Evolutionary conservation across 2,329 filamentous ascomycete species (phyloP), one percentile per base, ranked within the genome.

Genomic region (Fusarium sulawesiense): DNA sequence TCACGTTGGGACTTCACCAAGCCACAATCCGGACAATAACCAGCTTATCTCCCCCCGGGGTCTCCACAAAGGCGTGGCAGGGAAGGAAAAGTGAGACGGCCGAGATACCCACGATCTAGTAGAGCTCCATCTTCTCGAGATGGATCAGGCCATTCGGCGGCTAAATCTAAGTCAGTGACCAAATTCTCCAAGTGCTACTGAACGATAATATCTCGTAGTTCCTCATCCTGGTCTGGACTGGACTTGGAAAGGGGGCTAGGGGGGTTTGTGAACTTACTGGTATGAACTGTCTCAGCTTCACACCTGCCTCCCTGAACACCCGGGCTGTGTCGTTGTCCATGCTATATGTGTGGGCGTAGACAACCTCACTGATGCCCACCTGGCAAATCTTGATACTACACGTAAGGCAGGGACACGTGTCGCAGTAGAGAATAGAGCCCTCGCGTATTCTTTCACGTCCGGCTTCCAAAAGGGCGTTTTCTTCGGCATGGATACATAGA

Each of bases 331-430:
- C 89, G 42, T 84, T 88, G 77, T 99, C 96, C 91, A 99, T 98
- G 78, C 95, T 95, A 79, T 99, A 99, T 27, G 92, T 90, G 77
- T 97, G 92, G 71, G 90, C 94, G 76, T 97, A 99, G 16, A 99
- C 94, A 16, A 99, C 96, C 84, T 99, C 96, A 44, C 88, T 89
- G 71, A 99, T 97, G 20, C 96, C 96, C 10, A 98, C 93, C 82
- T 99, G 96, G 23, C 93, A 93, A 76, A 99, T 98, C 84, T 99
- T 99, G 83, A 99, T 97, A 76, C 93, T 97, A 81, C 96, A 99
- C 4, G 96, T 99, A 79, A 99, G 84, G 78, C 96, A 99, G 6
- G 96, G 96, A 80, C 96, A 99, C 72, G 94, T 98, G 78, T 98
- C 93, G 80, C 94, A 98, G 81, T 98, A 99, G 27, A 99, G 83